Conservation (phyloP, 1,139 yeast species). For the Pichia sp. region DNA sequence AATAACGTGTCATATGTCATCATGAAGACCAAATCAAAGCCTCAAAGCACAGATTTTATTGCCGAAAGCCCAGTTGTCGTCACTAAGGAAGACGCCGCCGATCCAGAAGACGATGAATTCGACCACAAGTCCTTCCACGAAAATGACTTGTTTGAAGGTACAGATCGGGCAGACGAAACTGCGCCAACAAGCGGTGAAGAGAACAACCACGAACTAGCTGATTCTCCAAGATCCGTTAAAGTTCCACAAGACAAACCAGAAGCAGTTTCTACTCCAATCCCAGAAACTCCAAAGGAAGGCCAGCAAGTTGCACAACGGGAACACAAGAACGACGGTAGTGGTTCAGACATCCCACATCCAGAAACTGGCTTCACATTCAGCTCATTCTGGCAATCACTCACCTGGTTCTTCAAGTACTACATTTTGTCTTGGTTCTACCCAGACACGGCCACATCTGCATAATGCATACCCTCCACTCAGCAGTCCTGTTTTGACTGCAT, state of each 20-base stretch:
- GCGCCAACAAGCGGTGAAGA: slow-evolving; percentile 13
- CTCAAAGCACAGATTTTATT: no score
- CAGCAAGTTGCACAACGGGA: neutral
- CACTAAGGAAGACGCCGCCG: no score
- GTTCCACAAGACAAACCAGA: neutral
- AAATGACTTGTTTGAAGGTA: slow-evolving; percentile 10
- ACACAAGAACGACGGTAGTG: neutral
- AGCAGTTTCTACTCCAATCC: no score
- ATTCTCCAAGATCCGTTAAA: neutral
- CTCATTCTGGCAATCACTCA: slow-evolving; percentile 23
- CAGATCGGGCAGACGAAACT: slow-evolving; percentile 1
- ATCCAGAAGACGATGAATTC: neutral
- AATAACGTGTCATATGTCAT: slow-evolving; percentile 22
- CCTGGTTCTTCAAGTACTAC: slow-evolving; percentile 29
- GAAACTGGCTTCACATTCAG: neutral
- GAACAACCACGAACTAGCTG: neutral
- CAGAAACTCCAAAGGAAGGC: neutral
- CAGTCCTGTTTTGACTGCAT: no score
- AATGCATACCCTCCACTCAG: no score
- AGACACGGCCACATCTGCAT: neutral
- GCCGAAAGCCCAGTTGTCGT: no score
- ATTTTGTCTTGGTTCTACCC: slow-evolving; percentile 24
- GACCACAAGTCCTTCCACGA: slow-evolving; percentile 9
- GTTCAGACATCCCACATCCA: neutral
- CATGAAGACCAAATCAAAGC: slow-evolving; percentile 1